Conservation (phyloP, 2,329 filamentous ascomycete genomes). For the Hypomyces rosellus region DNA sequence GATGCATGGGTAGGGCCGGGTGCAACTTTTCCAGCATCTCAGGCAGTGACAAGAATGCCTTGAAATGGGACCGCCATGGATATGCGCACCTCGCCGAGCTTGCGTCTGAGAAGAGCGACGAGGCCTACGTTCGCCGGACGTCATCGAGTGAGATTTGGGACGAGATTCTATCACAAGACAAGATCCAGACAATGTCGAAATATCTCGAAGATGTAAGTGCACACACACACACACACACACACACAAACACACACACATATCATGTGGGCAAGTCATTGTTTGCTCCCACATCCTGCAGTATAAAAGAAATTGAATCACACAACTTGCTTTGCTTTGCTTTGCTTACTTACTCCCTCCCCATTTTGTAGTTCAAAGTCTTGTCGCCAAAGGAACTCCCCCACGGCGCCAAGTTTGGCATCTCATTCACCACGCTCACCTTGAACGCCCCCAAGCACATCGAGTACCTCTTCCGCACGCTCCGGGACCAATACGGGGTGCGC, state of each 20-base stretch:
- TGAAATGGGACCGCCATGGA: constrained; percentile 35
- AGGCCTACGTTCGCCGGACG: constrained; percentile 31
- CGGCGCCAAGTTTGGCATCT: constrained; percentile 28
- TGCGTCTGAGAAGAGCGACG: constrained; percentile 23
- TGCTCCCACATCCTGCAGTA: too few relatives aligned
- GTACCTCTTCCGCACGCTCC: constrained; percentile 23
- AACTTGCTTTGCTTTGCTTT: neutral
- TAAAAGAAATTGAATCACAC: too few relatives aligned
- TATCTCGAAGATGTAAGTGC: constrained; percentile 34
- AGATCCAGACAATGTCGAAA: constrained; percentile 33
- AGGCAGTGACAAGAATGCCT: constrained; percentile 32
- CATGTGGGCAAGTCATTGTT: too few relatives aligned
- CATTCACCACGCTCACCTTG: constrained; percentile 31
- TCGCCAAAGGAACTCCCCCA: constrained; percentile 22
- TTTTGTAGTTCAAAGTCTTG: constrained; percentile 24
- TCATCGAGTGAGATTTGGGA: constrained; percentile 37
- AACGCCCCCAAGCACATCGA: constrained; percentile 33
- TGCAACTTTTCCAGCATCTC: constrained; percentile 41
- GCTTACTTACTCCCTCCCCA: too few relatives aligned
- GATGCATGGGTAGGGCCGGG: constrained; percentile 28
- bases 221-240: too few relatives aligned
- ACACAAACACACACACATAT: too few relatives aligned
- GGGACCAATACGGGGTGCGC: constrained; percentile 24
- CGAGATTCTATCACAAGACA: constrained; percentile 29
- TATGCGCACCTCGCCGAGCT: constrained; percentile 32